Evolutionary conservation across 2,329 filamentous ascomycete genomes (phyloP), one percentile per base, ranked within the genome.

Genomic region (Colletotrichum limetticola): DNA sequence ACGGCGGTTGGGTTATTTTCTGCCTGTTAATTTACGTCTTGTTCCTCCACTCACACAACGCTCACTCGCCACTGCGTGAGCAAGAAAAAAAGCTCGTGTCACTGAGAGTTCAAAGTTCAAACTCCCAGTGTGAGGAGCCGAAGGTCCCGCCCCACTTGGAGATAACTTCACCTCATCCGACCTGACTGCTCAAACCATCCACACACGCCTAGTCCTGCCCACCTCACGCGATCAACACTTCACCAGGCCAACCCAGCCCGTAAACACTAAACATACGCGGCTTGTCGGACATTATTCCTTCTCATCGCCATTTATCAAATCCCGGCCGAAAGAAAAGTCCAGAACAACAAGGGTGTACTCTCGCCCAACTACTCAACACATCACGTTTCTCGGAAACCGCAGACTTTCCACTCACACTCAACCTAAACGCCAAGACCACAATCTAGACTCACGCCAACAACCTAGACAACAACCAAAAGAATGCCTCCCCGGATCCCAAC

Each of bases 401-500:
- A 49, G 19, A 35, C 28, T 19, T 52, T 28, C 42, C 37, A 42
- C 3, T 19, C 37, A 42, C 37, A 42, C 16, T 42, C 37, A 42
- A 42, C 37, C 37, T 1, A 42, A 24, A 63, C 42, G 46, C 46
- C 42, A 35, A 63, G 46, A 52, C 35, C 28, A 19, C 4, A 14
- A 8, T 49, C 46, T n/a, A 62, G 26, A 32, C 42, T 30, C 19
- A 26, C 24, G 28, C 16, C 22, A 11, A 55, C 24, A 55, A 24
- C 22, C 52, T 55, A 30, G n/a, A 14, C 16, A 42, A 42, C 14
- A 42, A 19, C 11, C 35, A 11, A 55, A 42, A 42, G 53, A 22
- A 88, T 84, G 83, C 82, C 86, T 35, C 85, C 86, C 4, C 84
- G 86, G 53, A 85, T 90, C 74, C 89, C 88, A 7, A 86, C 85